Conservation (phyloP, 768 basidiomycete species). For the Xanthoconium purpureum region DNA sequence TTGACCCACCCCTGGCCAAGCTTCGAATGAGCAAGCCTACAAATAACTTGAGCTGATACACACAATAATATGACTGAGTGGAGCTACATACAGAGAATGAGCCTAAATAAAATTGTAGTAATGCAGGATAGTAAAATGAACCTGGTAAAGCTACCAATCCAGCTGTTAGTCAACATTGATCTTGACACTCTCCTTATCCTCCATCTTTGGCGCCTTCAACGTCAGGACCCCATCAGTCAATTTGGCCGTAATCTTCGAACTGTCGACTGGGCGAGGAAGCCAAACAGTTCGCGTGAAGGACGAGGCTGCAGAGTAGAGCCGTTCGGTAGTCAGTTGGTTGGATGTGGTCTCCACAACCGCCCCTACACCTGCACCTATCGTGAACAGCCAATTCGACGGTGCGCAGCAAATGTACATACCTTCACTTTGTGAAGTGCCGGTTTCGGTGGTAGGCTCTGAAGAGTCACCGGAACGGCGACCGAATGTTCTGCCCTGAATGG, state of each 20-base stretch:
- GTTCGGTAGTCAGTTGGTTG: conserved; percentile 57
- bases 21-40: no score
- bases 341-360: conserved; percentile 23
- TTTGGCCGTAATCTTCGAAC: conserved; percentile 56
- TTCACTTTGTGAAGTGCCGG: conserved; percentile 17
- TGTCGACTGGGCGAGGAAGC: conserved; percentile 63
- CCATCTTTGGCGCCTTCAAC: conserved; percentile 55
- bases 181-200: conserved; percentile 53
- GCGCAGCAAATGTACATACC: conserved; percentile 21
- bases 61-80: not conserved
- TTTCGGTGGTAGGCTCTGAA: conserved; percentile 18
- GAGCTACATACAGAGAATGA: conserved; percentile 1
- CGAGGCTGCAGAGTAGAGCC: conserved; percentile 52
- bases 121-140: not conserved
- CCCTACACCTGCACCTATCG: conserved; percentile 4
- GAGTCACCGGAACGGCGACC: conserved; percentile 24
- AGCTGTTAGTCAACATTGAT: conserved; percentile 36
- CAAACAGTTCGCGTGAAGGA: conserved; percentile 69
- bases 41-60: not conserved
- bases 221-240: conserved; percentile 69
- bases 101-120: no score
- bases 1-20: no score
- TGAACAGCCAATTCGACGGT: not conserved
- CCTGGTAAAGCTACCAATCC: not conserved
- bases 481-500: conserved; percentile 63